Percentiles rank a stretch among this genome's conserved stretches.
phyloP scores from a whole-genome alignment of 495 filamentous ascomycete species.

The Hyaloscypha bicolor region DNA sequence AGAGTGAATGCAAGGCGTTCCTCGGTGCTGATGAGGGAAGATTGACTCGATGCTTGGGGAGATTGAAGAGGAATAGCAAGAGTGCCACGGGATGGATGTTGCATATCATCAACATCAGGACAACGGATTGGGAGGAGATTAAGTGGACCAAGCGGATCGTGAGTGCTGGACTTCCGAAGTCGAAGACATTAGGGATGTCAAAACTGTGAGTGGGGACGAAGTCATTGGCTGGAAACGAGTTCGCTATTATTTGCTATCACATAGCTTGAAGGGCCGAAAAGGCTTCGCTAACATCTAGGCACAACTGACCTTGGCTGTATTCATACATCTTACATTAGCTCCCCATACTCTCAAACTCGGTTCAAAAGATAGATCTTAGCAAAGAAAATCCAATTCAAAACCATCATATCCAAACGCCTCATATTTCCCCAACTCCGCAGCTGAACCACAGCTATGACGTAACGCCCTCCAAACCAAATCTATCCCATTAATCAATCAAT shows the following conservation, averaged over 20 bases:
- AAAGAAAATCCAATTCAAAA: constrained; percentile 5
- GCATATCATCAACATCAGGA: constrained; percentile 53
- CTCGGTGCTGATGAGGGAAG: constrained; percentile 35
- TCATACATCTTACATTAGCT: constrained; percentile 20
- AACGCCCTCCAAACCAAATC: not conserved
- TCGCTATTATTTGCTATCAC: constrained; percentile 24
- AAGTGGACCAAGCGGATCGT: constrained; percentile 42
- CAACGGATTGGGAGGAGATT: constrained; percentile 56
- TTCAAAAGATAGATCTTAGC: constrained; percentile 2
- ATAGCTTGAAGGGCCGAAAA: constrained; percentile 8
- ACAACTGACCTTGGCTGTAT: constrained; percentile 12
- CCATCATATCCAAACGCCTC: constrained; percentile 1
- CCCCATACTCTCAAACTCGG: constrained; percentile 6
- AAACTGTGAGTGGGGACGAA: constrained; percentile 13
- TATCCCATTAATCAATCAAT: not conserved
- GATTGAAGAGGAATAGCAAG: constrained; percentile 46
- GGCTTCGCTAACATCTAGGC: constrained; percentile 27
- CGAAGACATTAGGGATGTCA: not conserved
- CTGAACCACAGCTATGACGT: not conserved
- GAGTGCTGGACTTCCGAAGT: constrained; percentile 21
- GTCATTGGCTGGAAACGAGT: constrained; percentile 8
- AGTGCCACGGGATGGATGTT: constrained; percentile 44
- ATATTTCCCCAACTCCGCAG: not conserved
- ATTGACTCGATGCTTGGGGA: constrained; percentile 57
- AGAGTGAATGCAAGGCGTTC: constrained; percentile 49